Evolutionary conservation across 2,329 filamentous ascomycete genomes (phyloP).

Genomic region (Penicillium crustosum): DNA sequence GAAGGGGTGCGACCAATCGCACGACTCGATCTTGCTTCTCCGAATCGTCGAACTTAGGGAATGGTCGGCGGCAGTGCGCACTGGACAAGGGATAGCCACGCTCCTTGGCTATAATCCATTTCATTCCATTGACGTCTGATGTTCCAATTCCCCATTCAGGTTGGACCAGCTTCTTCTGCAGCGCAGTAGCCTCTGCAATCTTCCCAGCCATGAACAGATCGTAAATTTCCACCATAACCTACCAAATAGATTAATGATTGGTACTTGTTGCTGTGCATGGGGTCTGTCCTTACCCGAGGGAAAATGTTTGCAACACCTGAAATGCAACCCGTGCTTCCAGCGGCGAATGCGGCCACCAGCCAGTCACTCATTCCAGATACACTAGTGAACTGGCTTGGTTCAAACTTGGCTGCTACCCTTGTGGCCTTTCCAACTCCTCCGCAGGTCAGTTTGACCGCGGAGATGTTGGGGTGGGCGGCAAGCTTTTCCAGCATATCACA

Average conservation of each 20-base stretch:
- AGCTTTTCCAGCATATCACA: slow-evolving; percentile 38
- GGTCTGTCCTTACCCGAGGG: slow-evolving; percentile 44
- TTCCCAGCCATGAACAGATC: slow-evolving; percentile 52
- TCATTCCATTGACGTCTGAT: slow-evolving; percentile 61
- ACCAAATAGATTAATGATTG: background rate
- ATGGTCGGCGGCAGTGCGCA: slow-evolving; percentile 56
- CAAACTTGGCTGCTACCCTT: slow-evolving; percentile 39
- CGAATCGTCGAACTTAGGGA: slow-evolving; percentile 49
- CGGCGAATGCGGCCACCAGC: slow-evolving; percentile 57
- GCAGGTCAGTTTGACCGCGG: slow-evolving; percentile 41
- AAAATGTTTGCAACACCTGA: slow-evolving; percentile 64
- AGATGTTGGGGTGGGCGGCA: slow-evolving; percentile 37
- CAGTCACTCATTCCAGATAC: slow-evolving; percentile 48
- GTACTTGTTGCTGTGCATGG: slow-evolving; percentile 14
- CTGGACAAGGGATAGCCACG: slow-evolving; percentile 54
- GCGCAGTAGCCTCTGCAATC: slow-evolving; percentile 48
- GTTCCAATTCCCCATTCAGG: slow-evolving; percentile 59
- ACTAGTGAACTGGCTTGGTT: slow-evolving; percentile 37
- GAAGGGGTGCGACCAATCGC: background rate
- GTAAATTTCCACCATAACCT: slow-evolving; percentile 50
- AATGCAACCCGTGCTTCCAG: slow-evolving; percentile 61
- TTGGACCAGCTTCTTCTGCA: slow-evolving; percentile 54
- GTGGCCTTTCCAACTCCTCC: slow-evolving; percentile 45
- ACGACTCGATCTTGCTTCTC: background rate
- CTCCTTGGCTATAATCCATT: slow-evolving; percentile 58